Evolutionary conservation across 2,329 filamentous ascomycete genomes (phyloP), one percentile per base, ranked within the genome.

Genomic region (Calonectria montana): DNA sequence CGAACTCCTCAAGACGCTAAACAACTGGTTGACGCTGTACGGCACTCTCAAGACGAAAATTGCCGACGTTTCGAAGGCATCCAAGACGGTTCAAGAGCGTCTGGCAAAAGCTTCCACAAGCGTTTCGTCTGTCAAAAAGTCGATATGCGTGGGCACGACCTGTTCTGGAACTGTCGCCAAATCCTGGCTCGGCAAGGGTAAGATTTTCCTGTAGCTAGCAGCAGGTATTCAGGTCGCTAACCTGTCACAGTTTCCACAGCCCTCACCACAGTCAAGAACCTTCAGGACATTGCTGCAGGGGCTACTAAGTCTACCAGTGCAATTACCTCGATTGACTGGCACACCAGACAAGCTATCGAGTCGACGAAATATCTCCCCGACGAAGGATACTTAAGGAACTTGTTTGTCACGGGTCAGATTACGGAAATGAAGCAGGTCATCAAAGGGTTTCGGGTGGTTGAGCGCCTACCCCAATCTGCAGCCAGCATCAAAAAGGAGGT

Each of bases 251-350:
- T 64, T 21, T 47, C 61, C 18, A 64, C 18, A 4, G 18, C 61
- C n/a, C 61, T 64, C 29, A 47, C 39, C 2, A 64, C 61, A 12
- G 29, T 48, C 25, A 64, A 64, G 61, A 64, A 64, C 8, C 43
- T 27, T 12, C 39, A 48, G 15, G 43, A 64, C 13, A 47, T 64
- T 59, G 53, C 10, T 6, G 6, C 31, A 6, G 31, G 31, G 7
- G 45, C 41, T 10, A 25, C 43, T 7, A 65, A 37, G 29, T 23
- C 62, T 9, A 48, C 62, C 43, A 29, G 15, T 8, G 62, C 45
- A 1, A 39, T 65, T 15, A 25, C 45, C 12, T 37, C 21, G 7
- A 50, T 50, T 8, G 53, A 59, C 12, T 59, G 53, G 53, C 31
- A 59, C 53, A 59, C 53, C 4, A 25, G 53, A 18, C 53, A 59